These are phyloP conservation scores for Arabidopsis lyrata DNA, from an alignment of 441 rosid genomes.

Conservation along the genomic window DNA sequence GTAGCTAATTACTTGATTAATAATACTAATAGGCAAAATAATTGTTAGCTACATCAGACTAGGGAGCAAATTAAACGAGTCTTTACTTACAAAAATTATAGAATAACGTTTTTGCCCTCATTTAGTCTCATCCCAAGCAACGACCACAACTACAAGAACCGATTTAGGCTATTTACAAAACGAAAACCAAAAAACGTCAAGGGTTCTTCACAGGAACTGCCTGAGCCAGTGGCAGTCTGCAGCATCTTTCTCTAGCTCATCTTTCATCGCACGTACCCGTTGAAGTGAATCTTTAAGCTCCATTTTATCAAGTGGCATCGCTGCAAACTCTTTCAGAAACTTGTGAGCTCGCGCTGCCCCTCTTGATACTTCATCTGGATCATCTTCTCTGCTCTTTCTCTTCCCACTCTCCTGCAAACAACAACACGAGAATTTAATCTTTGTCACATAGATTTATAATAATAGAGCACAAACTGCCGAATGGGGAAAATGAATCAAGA, in stretches of 20 bases:
- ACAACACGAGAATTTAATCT: neutral
- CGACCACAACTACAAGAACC: neutral
- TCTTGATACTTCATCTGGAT: conserved; percentile 62
- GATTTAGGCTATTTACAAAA: neutral
- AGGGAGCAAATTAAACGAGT: too few relatives aligned
- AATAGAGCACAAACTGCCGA: neutral
- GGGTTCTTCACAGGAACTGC: conserved; percentile 57
- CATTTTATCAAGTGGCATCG: conserved; percentile 86
- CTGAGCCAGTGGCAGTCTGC: conserved; percentile 69
- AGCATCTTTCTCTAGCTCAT: conserved; percentile 75
- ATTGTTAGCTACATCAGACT: too few relatives aligned
- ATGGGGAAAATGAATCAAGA: conserved; percentile 25
- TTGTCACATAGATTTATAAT: neutral
- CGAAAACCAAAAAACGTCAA: neutral
- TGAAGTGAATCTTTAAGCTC: conserved; percentile 77
- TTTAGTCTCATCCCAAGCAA: neutral
- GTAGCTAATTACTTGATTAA: too few relatives aligned
- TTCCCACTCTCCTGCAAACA: conserved; percentile 69
- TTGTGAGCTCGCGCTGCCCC: conserved; percentile 84
- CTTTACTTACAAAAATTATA: neutral
- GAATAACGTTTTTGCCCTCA: neutral
- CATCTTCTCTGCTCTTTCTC: conserved; percentile 64
- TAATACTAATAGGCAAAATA: too few relatives aligned
- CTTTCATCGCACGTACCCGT: conserved; percentile 62
- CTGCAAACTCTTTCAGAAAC: conserved; percentile 83